Conservation (phyloP, 331 rosid genomes). For the Prunus yedoensis region DNA sequence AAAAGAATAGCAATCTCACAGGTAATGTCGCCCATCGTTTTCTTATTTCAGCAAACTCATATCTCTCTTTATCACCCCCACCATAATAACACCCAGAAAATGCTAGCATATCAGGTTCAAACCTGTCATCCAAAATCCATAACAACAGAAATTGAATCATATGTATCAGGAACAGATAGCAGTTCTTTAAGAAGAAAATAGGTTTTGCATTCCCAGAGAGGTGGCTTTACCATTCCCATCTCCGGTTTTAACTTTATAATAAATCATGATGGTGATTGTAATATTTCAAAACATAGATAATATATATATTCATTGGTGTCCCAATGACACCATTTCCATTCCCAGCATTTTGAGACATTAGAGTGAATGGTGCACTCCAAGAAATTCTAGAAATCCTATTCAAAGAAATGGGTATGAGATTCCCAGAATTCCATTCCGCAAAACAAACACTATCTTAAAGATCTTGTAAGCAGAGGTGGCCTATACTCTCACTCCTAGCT, state of each 20-base stretch:
- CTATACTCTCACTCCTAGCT: not conserved
- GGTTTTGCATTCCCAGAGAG: not conserved
- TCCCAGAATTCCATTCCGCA: not conserved
- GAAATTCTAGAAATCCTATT: not conserved
- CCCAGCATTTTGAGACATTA: too few species aligned
- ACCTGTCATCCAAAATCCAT: slow-evolving; percentile 45
- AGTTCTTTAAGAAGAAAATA: slow-evolving; percentile 2
- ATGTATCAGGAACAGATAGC: not conserved
- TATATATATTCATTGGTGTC: not conserved
- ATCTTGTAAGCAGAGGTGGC: slow-evolving; percentile 1
- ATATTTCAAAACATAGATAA: too few species aligned
- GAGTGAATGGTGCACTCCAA: not conserved
- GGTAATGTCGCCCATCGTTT: slow-evolving; percentile 98
- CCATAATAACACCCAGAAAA: slow-evolving; percentile 99
- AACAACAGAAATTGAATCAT: not conserved
- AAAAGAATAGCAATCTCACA: slow-evolving; percentile 53
- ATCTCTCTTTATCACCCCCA: slow-evolving; percentile 95
- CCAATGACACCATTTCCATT: not conserved
- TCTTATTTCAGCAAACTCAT: slow-evolving; percentile 84
- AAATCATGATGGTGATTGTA: not conserved
- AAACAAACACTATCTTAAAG: not conserved
- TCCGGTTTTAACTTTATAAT: not conserved
- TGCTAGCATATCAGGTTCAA: slow-evolving; percentile 99
- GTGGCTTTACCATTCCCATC: slow-evolving; percentile 7
- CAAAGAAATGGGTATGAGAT: not conserved